Percentiles rank a stretch among this genome's conserved stretches.
These are phyloP conservation scores for Bidens hawaiensis DNA, from an alignment of 140 eudicot genomes.

Conservation along the genomic window DNA sequence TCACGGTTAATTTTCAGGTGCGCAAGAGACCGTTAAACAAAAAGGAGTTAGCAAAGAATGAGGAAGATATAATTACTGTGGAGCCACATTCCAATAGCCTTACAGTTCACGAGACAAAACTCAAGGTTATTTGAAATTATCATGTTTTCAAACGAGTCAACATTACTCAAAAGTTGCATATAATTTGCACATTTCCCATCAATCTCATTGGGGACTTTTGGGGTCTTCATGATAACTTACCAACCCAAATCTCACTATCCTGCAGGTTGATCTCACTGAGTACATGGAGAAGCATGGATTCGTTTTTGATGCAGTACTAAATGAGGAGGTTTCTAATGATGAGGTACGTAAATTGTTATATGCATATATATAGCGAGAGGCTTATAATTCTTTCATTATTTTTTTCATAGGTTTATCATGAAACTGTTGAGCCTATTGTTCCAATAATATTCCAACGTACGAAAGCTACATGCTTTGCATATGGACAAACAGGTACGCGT, in stretches of 20 bases:
- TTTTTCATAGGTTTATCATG: slow-evolving; percentile 68
- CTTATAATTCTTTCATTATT: not conserved
- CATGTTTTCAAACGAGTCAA: slow-evolving; percentile 5
- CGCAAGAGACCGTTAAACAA: slow-evolving; percentile 95
- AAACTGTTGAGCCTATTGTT: slow-evolving; percentile 98
- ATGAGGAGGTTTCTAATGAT: slow-evolving; percentile 98
- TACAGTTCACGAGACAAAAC: slow-evolving; percentile 19
- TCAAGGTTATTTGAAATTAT: slow-evolving; percentile 50
- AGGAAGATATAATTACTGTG: slow-evolving; percentile 79
- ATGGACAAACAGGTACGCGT: slow-evolving; percentile 90
- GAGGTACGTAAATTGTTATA: slow-evolving; percentile 55
- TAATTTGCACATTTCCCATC: not conserved
- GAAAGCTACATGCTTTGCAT: slow-evolving; percentile 98
- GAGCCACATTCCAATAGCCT: slow-evolving; percentile 48
- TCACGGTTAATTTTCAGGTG: slow-evolving; percentile 55
- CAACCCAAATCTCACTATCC: not conserved
- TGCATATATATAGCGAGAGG: not conserved
- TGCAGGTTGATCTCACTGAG: slow-evolving; percentile 96
- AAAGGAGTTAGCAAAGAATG: slow-evolving; percentile 83
- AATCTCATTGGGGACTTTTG: not conserved
- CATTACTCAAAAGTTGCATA: slow-evolving; percentile 1
- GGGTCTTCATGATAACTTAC: slow-evolving; percentile 1
- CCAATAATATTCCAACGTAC: slow-evolving; percentile 98
- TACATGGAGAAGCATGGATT: slow-evolving; percentile 95
- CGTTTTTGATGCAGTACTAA: slow-evolving; percentile 96